Base-by-base conservation (phyloP, 208 protist species). In the Leishmania arabica region DNA sequence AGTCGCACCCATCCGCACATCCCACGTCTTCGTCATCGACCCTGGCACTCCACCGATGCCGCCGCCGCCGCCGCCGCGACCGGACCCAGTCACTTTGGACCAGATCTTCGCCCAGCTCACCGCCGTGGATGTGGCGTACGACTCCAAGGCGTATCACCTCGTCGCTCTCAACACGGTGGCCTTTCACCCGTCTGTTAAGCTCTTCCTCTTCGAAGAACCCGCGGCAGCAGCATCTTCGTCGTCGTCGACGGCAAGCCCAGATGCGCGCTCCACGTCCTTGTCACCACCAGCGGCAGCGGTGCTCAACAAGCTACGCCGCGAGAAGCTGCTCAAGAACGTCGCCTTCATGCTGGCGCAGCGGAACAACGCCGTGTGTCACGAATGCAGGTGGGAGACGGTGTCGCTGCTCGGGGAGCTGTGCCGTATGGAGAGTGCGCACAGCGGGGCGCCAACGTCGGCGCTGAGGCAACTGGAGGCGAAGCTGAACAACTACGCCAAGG, bases 381-480 rank as follows among this genome's bases (percentile, higher is more conserved):
- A 95, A 83, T 95, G 90, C 79, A 90, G 91, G 42, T 96, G 93
- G 93, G 91, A 96, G 68, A 93, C 90, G 3, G 87, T 94, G n/a
- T 89, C 91, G 31, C 82, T 96, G 31, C 83, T 96, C 11, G 93
- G 93, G 4, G 93, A 96, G 85, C 84, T 96, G 71, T 96, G 93
- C 76, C 90, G 93, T 24, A 78, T 94, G 84, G 91, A 97, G 21
- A 72, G 89, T 7, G 71, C 66, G 49, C 82, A 88, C 73, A 78
- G 65, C 34, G 56, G 75, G 31, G 65, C 80, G 60, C 78, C 87
- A 24, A 86, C 80, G 2, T 88, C 79, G 53, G 58, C 86, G 24
- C 71, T 78, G 34, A 87, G 71, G 19, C 31, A 74, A 62, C 58
- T 95, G 2, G 91, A 90, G 81, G 74, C 87, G 53, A 91, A 90